Evolutionary conservation across 2,329 filamentous ascomycete species (phyloP).

Genomic region (Ilyonectria mors-panacis): DNA sequence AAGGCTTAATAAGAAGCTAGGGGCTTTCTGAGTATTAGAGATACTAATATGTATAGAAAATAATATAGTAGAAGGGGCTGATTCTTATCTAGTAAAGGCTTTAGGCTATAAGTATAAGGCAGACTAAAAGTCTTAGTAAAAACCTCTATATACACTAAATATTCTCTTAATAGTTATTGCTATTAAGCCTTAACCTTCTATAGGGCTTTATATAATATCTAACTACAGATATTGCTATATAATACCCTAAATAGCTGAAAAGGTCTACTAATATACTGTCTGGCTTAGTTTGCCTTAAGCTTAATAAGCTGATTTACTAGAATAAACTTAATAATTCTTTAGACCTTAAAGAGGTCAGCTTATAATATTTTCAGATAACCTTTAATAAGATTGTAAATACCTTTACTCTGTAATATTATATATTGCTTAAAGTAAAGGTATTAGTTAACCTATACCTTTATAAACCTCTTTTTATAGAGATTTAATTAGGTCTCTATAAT

Average conservation of each 20-base stretch:
- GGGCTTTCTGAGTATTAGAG: no score
- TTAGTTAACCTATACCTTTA: conserved; percentile 39
- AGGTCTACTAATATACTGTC: conserved; percentile 8
- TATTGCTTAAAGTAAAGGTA: conserved; percentile 36
- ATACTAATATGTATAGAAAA: no score
- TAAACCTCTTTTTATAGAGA: conserved; percentile 39
- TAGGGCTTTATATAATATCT: conserved; percentile 14
- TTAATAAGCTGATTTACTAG: conserved; percentile 4
- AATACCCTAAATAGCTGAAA: background rate
- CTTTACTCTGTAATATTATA: no score
- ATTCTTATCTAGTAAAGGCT: background rate
- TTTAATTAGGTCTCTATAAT: conserved; percentile 28
- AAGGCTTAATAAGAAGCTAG: conserved; percentile 2
- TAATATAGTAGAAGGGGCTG: background rate
- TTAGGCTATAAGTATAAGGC: no score
- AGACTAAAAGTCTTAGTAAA: no score
- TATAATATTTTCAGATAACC: conserved; percentile 30
- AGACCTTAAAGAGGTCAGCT: conserved; percentile 38
- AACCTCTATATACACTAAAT: conserved; percentile 27
- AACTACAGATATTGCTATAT: conserved; percentile 28
- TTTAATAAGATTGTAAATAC: conserved; percentile 28
- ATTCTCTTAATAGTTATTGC: conserved; percentile 7
- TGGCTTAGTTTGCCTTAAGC: conserved; percentile 34
- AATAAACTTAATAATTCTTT: no score
- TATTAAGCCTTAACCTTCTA: conserved; percentile 16